Evolutionary conservation across 106 monocot species (phyloP).

Genomic region (Phalaenopsis aphrodite): DNA sequence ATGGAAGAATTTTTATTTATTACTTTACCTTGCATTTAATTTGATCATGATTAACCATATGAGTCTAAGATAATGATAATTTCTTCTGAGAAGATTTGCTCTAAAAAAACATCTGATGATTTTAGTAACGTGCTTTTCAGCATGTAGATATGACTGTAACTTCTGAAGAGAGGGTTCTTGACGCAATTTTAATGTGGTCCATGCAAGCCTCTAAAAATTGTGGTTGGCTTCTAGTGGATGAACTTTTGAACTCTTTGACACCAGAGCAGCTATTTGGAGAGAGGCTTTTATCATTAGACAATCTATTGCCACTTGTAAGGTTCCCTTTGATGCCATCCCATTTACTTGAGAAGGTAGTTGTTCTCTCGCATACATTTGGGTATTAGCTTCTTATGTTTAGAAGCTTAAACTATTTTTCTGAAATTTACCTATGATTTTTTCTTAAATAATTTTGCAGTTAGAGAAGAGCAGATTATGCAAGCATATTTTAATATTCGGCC

Average conservation of each 20-base stretch:
- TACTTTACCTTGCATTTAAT: not conserved
- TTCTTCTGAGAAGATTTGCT: not conserved
- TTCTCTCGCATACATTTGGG: not conserved
- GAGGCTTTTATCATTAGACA: constrained; percentile 39
- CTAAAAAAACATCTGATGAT: not conserved
- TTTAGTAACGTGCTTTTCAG: constrained; percentile 46
- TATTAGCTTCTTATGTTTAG: not conserved
- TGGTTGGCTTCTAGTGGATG: constrained; percentile 57
- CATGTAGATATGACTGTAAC: constrained; percentile 91
- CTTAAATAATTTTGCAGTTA: constrained; percentile 38
- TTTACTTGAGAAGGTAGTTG: constrained; percentile 64
- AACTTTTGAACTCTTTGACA: constrained; percentile 42
- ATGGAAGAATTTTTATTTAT: not conserved
- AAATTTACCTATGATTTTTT: not conserved
- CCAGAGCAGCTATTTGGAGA: constrained; percentile 53
- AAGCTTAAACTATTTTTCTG: not conserved
- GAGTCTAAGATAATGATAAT: not conserved
- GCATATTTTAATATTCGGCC: constrained; percentile 35
- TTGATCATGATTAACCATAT: not conserved
- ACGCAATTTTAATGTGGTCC: constrained; percentile 91
- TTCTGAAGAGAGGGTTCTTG: constrained; percentile 85
- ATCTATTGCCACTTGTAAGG: constrained; percentile 63
- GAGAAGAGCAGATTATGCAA: constrained; percentile 45
- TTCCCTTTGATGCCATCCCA: constrained; percentile 67
- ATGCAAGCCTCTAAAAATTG: constrained; percentile 54